phyloP scores from a whole-genome alignment of 1,284 basidiomycete genomes.

The Sparassis latifolia region DNA sequence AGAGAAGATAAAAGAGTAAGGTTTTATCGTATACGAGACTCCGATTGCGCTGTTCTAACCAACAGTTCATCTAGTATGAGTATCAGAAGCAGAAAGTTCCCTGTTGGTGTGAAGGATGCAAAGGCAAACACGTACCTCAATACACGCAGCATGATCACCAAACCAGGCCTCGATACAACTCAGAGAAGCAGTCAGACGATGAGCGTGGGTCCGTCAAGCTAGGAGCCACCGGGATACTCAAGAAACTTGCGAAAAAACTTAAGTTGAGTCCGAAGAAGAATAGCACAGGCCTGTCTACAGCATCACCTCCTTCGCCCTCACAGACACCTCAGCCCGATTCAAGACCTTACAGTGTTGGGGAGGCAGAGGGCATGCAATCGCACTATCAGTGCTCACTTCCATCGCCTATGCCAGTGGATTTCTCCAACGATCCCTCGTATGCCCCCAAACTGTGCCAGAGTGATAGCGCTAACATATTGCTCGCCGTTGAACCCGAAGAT shows the following conservation, averaged over 20 bases:
- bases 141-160: neutral
- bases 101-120: neutral
- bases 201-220: neutral
- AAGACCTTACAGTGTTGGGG: no score
- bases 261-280: neutral
- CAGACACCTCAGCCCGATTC: no score
- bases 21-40: neutral
- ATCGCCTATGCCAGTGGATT: no score
- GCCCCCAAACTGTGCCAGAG: no score
- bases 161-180: neutral
- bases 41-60: neutral
- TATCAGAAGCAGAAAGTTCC: neutral
- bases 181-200: neutral
- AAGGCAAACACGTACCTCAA: neutral
- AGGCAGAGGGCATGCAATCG: no score
- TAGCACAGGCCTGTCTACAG: no score
- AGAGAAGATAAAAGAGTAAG: neutral
- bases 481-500: no score
- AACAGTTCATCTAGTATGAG: neutral
- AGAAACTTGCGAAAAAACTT: conserved; percentile 21
- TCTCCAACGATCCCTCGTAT: no score
- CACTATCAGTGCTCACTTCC: no score
- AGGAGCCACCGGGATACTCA: neutral
- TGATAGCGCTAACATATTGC: no score
- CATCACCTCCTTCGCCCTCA: no score